These are phyloP conservation scores for Fraxinus latifolia DNA, from an alignment of 305 asterid genomes.

Conservation along the genomic window DNA sequence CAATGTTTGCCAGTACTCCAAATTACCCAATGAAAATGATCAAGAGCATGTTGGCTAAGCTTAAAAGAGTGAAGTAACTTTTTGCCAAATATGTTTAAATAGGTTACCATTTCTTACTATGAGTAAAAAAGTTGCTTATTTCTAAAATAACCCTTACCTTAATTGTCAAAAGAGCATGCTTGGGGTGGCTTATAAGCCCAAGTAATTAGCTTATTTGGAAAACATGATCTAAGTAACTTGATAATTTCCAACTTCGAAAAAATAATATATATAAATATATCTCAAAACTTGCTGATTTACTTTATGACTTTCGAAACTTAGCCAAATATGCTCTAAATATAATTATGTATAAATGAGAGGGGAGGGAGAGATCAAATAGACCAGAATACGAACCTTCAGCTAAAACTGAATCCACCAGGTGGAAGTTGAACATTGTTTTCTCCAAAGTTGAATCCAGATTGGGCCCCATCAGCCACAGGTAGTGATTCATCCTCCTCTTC, in stretches of 20 bases:
- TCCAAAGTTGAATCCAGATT: constrained; percentile 70
- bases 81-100: neutral
- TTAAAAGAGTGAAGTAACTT: neutral
- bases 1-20: neutral
- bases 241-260: neutral
- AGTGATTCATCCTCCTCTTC: constrained; percentile 70
- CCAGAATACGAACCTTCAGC: constrained; percentile 41
- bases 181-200: neutral
- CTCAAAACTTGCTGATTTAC: neutral
- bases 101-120: neutral
- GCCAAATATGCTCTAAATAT: neutral
- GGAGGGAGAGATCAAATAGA: neutral
- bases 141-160: neutral
- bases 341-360: neutral
- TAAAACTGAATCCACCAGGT: constrained; percentile 72
- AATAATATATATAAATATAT: neutral
- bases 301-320: neutral
- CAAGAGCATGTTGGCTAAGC: neutral
- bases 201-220: neutral
- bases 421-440: constrained; percentile 56
- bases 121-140: neutral
- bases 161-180: neutral
- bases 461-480: constrained; percentile 51
- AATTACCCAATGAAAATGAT: neutral
- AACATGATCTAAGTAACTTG: neutral